These are phyloP conservation scores for Daldinia decipiens DNA, from an alignment of 495 filamentous ascomycete genomes.

Conservation along the genomic window DNA sequence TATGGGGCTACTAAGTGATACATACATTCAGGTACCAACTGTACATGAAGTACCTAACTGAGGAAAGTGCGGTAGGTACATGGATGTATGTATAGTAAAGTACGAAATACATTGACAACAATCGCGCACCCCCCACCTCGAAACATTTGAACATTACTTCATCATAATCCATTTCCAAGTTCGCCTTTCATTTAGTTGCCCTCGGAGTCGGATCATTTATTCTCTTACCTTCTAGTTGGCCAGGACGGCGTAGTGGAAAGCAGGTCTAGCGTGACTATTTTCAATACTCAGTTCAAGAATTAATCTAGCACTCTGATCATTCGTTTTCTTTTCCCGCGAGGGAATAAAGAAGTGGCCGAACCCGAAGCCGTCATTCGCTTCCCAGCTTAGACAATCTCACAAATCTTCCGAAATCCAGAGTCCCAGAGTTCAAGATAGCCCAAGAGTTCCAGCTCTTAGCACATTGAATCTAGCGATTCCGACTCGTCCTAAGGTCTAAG, in stretches of 20 bases:
- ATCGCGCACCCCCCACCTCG: slow-evolving; percentile 20
- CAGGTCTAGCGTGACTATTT: slow-evolving; percentile 10
- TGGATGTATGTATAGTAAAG: no score
- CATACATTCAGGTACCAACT: neutral
- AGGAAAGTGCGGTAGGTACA: slow-evolving; percentile 5
- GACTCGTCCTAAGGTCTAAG: slow-evolving; percentile 9
- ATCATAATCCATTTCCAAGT: slow-evolving; percentile 18
- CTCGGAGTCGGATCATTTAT: slow-evolving; percentile 31
- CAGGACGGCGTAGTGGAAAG: slow-evolving; percentile 7
- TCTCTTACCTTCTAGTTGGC: slow-evolving; percentile 3
- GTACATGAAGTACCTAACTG: slow-evolving; percentile 7
- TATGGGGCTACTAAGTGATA: no score
- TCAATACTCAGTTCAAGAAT: neutral
- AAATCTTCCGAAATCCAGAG: slow-evolving; percentile 2
- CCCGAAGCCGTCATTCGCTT: neutral
- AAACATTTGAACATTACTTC: slow-evolving; percentile 38
- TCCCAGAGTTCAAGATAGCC: neutral
- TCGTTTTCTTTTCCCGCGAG: neutral
- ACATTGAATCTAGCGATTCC: slow-evolving; percentile 25
- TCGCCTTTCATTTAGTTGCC: slow-evolving; percentile 20
- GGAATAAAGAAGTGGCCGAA: slow-evolving; percentile 11
- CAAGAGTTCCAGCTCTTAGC: slow-evolving; percentile 4
- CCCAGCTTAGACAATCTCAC: slow-evolving; percentile 6
- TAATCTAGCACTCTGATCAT: neutral
- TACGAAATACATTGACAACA: slow-evolving; percentile 4